Evolutionary conservation across 805 yeast species (phyloP).

Genomic region (Ogataea pignaliae): DNA sequence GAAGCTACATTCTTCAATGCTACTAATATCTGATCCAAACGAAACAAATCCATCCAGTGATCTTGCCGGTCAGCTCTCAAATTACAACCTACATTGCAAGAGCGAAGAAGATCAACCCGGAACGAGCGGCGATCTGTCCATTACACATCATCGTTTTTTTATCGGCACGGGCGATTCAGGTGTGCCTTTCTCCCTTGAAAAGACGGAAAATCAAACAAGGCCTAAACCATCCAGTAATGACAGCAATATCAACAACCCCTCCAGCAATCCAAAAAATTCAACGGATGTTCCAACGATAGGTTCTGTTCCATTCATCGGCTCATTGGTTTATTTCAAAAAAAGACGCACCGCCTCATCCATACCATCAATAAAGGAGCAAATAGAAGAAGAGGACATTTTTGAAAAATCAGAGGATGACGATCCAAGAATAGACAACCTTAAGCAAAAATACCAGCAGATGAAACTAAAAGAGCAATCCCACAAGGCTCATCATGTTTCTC

Average conservation of each 20-base stretch:
- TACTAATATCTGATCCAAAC: slow-evolving; percentile 1
- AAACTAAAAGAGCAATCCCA: no score
- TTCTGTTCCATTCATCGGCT: slow-evolving; percentile 26
- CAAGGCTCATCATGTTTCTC: no score
- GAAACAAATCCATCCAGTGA: no score
- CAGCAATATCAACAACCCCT: not conserved
- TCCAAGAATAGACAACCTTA: no score
- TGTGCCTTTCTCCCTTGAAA: no score
- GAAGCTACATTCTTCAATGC: not conserved
- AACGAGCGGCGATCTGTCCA: no score
- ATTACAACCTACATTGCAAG: no score
- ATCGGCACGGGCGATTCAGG: no score
- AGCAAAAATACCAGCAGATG: no score
- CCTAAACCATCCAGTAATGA: not conserved
- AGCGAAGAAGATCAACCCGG: no score
- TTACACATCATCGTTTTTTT: no score
- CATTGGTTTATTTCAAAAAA: slow-evolving; percentile 22
- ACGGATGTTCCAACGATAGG: slow-evolving; percentile 8
- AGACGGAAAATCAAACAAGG: no score
- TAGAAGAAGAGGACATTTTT: not conserved
- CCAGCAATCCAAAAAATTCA: not conserved
- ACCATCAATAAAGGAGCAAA: not conserved
- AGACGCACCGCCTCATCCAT: slow-evolving; percentile 7
- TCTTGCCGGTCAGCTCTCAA: not conserved
- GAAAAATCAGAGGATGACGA: not conserved